These are phyloP conservation scores for Dichotomocladium elegans DNA, from an alignment of 371 early-diverging fungal species.

Conservation along the genomic window DNA sequence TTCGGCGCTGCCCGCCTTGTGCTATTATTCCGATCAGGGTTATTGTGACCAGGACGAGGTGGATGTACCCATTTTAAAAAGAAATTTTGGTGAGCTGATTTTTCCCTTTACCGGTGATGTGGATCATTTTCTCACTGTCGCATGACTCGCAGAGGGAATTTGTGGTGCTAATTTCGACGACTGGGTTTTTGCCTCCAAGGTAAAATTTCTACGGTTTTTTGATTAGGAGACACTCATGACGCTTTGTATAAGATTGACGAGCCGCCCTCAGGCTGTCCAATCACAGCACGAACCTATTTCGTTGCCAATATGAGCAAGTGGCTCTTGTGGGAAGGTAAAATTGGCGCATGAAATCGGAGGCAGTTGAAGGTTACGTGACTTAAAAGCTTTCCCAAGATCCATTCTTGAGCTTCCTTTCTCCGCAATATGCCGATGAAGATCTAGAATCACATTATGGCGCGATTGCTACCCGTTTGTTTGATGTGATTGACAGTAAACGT, in stretches of 20 bases:
- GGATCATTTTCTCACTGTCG: neutral
- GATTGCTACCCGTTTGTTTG: slow-evolving; percentile 44
- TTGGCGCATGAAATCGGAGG: no score
- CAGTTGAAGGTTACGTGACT: no score
- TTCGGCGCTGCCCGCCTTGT: slow-evolving; percentile 71
- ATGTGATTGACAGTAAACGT: slow-evolving; percentile 38
- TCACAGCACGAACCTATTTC: slow-evolving; percentile 52
- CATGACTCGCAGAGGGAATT: slow-evolving; percentile 48
- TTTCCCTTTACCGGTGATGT: neutral
- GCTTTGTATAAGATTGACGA: slow-evolving; percentile 45
- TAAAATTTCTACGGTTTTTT: slow-evolving; percentile 14
- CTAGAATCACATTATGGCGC: slow-evolving; percentile 63
- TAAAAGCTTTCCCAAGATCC: no score
- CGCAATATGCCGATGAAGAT: slow-evolving; percentile 68
- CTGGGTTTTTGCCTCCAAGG: slow-evolving; percentile 67
- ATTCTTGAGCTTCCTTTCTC: slow-evolving; percentile 67
- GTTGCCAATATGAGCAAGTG: slow-evolving; percentile 81
- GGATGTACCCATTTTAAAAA: slow-evolving; percentile 50
- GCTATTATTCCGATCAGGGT: slow-evolving; percentile 75
- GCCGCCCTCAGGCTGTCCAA: slow-evolving; percentile 40
- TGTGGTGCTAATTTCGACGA: slow-evolving; percentile 79
- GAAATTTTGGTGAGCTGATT: slow-evolving; percentile 52
- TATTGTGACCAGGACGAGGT: slow-evolving; percentile 63
- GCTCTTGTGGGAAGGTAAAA: slow-evolving; percentile 79
- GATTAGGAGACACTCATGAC: neutral